These are phyloP conservation scores for Boletus reticuloceps DNA, from an alignment of 768 basidiomycete species.

Conservation along the genomic window DNA sequence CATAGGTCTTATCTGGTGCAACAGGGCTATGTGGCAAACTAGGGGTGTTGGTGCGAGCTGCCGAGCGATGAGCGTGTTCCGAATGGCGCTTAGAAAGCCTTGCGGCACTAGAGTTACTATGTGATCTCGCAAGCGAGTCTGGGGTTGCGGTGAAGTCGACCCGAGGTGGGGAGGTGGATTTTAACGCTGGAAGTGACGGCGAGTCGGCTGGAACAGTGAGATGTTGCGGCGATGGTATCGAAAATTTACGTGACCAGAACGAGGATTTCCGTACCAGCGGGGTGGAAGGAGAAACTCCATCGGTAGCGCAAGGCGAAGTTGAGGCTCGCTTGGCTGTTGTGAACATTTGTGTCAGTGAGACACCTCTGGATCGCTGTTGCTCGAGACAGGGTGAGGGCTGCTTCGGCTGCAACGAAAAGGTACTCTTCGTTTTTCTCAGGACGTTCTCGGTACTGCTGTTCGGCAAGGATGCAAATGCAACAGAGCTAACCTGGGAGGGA, in stretches of 20 bases:
- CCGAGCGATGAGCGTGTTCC: slow-evolving; percentile 24
- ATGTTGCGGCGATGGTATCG: slow-evolving; percentile 34
- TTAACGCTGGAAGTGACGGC: slow-evolving; percentile 38
- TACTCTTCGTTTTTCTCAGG: slow-evolving; percentile 54
- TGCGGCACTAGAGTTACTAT: slow-evolving; percentile 19
- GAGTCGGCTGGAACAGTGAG: slow-evolving; percentile 31
- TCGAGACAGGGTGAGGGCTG: slow-evolving; percentile 11
- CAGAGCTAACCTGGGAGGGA: slow-evolving; percentile 46
- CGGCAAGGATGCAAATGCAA: slow-evolving; percentile 39
- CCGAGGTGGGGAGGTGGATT: slow-evolving; percentile 43
- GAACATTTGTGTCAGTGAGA: slow-evolving; percentile 53
- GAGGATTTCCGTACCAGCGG: slow-evolving; percentile 56
- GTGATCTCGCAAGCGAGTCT: slow-evolving; percentile 18
- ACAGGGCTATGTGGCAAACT: slow-evolving; percentile 10
- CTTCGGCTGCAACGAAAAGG: slow-evolving; percentile 29
- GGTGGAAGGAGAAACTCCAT: slow-evolving; percentile 30
- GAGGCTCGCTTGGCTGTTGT: slow-evolving; percentile 45
- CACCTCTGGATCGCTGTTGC: slow-evolving; percentile 45
- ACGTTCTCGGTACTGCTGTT: slow-evolving; percentile 11
- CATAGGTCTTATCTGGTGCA: slow-evolving; percentile 3
- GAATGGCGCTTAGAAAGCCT: slow-evolving; percentile 47
- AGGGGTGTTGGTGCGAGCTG: slow-evolving; percentile 7
- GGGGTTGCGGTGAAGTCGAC: slow-evolving; percentile 29
- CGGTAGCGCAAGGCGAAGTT: slow-evolving; percentile 29
- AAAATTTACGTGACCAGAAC: slow-evolving; percentile 60